phyloP scores from a whole-genome alignment of 495 filamentous ascomycete genomes.

The Talaromyces borbonicus region DNA sequence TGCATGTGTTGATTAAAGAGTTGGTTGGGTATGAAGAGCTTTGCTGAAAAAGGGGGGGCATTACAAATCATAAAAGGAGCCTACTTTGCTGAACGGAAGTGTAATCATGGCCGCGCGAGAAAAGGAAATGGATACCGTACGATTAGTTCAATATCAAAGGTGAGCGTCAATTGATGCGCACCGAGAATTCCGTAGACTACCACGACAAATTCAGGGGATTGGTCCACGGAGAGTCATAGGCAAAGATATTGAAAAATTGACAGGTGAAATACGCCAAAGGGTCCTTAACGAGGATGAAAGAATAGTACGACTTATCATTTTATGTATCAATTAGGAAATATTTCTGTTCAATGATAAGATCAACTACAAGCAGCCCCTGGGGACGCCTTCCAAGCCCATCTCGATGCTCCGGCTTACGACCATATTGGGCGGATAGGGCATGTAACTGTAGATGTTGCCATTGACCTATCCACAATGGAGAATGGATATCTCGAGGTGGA shows the following conservation, averaged over 20 bases:
- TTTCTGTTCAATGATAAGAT: conserved; percentile 38
- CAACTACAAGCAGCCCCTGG: conserved; percentile 31
- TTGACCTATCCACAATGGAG: conserved; percentile 27
- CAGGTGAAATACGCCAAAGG: conserved; percentile 18
- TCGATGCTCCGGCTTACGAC: conserved; percentile 35
- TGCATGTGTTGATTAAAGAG: too few relatives aligned
- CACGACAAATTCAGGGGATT: conserved; percentile 25
- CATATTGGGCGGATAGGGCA: conserved; percentile 36
- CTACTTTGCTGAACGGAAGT: too few relatives aligned
- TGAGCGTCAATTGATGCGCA: conserved; percentile 32
- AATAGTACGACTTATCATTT: too few relatives aligned
- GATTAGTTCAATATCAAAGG: conserved; percentile 33
- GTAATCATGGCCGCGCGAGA: conserved; percentile 25
- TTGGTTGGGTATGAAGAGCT: too few relatives aligned
- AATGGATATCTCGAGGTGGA: conserved; percentile 36
- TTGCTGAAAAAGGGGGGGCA: too few relatives aligned
- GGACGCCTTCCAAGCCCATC: conserved; percentile 32
- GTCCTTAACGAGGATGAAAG: too few relatives aligned
- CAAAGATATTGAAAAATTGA: conserved; percentile 23
- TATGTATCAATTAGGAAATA: too few relatives aligned
- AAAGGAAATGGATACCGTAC: conserved; percentile 36
- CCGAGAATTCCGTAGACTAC: conserved; percentile 33
- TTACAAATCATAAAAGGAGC: too few relatives aligned
- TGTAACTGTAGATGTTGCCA: conserved; percentile 30
- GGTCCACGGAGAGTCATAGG: conserved; percentile 23